Evolutionary conservation across 2,329 filamentous ascomycete genomes (phyloP).

Genomic region (Alternaria sp.): DNA sequence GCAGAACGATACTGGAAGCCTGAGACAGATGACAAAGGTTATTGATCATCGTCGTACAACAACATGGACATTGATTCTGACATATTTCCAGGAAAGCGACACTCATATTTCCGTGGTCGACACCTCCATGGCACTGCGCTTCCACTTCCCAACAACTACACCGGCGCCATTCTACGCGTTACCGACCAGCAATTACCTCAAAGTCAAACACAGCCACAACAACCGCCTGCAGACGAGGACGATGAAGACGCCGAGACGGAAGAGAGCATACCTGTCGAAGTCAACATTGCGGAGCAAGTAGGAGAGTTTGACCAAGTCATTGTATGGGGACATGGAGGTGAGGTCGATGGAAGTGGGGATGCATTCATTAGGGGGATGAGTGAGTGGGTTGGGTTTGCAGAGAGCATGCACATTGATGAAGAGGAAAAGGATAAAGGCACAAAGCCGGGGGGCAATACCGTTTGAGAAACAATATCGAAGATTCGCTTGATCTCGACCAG

Average conservation of each 20-base stretch:
- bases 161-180: conserved; percentile 54
- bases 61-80: not conserved
- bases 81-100: conserved; percentile 7
- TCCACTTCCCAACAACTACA: conserved; percentile 74
- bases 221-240: conserved; percentile 21
- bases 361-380: conserved; percentile 76
- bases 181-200: conserved; percentile 39
- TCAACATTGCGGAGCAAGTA: conserved; percentile 65
- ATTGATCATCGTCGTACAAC: not conserved
- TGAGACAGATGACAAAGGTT: conserved; percentile 44
- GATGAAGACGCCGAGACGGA: conserved; percentile 27
- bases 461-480: not conserved
- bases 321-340: conserved; percentile 83
- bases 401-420: conserved; percentile 55
- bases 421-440: conserved; percentile 9
- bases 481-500: not conserved
- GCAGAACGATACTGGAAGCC: conserved; percentile 76
- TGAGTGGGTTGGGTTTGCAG: conserved; percentile 81
- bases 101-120: conserved; percentile 67
- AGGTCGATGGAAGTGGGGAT: conserved; percentile 70
- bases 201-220: conserved; percentile 5
- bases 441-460: not conserved
- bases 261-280: conserved; percentile 33
- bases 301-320: conserved; percentile 77
- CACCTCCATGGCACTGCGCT: conserved; percentile 75